Percentiles rank a stretch among this genome's conserved stretches.
phyloP scores from a whole-genome alignment of 441 rosid species.

The Gossypium aridum region DNA sequence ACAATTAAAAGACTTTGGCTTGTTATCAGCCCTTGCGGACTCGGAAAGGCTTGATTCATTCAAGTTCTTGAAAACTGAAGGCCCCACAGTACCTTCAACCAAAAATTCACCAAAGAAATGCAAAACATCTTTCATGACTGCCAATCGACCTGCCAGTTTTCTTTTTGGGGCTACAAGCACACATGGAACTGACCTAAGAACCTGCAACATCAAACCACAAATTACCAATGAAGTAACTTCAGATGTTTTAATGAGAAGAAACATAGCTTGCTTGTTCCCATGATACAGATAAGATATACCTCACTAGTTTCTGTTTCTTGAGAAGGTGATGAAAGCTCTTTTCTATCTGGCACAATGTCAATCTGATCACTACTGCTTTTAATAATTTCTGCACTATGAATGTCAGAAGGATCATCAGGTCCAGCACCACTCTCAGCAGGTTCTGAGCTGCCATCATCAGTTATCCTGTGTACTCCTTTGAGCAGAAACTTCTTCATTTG shows the following conservation, averaged over 20 bases:
- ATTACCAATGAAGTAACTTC: slow-evolving; percentile 21
- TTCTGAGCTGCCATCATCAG: slow-evolving; percentile 82
- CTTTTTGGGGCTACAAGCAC: slow-evolving; percentile 90
- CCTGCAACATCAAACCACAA: slow-evolving; percentile 46
- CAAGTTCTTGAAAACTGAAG: slow-evolving; percentile 78
- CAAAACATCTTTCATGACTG: slow-evolving; percentile 76
- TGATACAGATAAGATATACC: slow-evolving; percentile 35
- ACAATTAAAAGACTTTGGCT: slow-evolving; percentile 56
- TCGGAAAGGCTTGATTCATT: slow-evolving; percentile 45
- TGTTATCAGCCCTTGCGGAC: slow-evolving; percentile 51
- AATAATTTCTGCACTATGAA: slow-evolving; percentile 38
- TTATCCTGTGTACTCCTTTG: slow-evolving; percentile 81
- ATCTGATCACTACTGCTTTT: slow-evolving; percentile 60
- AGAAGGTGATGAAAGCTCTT: slow-evolving; percentile 54
- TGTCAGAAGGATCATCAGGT: slow-evolving; percentile 49
- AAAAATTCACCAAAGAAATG: slow-evolving; percentile 91
- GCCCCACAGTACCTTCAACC: slow-evolving; percentile 95
- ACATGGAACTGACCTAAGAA: slow-evolving; percentile 72
- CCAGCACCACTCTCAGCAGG: slow-evolving; percentile 54
- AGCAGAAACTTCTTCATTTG: slow-evolving; percentile 94
- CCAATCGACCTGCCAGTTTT: slow-evolving; percentile 86
- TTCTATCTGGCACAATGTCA: slow-evolving; percentile 49
- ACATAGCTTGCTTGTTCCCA: background rate
- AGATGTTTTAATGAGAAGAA: background rate
- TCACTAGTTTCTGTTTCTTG: slow-evolving; percentile 71